These are phyloP conservation scores for Colletotrichum sp. DNA, from an alignment of 2,329 filamentous ascomycete genomes.

Conservation along the genomic window DNA sequence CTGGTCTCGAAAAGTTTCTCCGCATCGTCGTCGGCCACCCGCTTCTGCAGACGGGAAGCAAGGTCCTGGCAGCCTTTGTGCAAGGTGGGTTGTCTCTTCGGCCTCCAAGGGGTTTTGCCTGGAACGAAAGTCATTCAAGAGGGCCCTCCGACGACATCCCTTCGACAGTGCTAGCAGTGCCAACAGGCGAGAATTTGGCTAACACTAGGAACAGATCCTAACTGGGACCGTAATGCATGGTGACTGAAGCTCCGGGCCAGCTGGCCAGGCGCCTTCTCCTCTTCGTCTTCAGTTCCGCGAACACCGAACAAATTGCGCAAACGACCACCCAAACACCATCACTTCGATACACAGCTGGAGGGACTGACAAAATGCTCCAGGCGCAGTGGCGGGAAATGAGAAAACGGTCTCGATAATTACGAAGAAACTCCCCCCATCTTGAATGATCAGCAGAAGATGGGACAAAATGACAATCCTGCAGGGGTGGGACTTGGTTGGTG, in stretches of 20 bases:
- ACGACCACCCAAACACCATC: constrained; percentile 1
- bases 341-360: constrained; percentile 18
- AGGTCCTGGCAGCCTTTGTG: constrained; percentile 94
- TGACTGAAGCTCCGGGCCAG: constrained; percentile 46
- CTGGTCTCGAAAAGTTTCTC: constrained; percentile 92
- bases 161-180: neutral
- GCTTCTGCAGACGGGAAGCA: constrained; percentile 94
- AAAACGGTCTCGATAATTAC: neutral
- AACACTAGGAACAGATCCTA: constrained; percentile 65
- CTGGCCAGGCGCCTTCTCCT: constrained; percentile 9
- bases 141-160: neutral
- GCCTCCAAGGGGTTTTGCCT: neutral
- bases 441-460: neutral
- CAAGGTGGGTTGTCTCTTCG: constrained; percentile 67
- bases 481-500: neutral
- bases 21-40: constrained; percentile 98
- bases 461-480: neutral
- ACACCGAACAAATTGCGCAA: constrained; percentile 21
- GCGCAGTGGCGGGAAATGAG: neutral
- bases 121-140: neutral
- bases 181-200: neutral
- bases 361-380: neutral
- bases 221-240: constrained; percentile 93
- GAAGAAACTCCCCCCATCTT: neutral
- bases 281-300: neutral